Conservation (phyloP, 257 asterid genomes). For the Cordia subcordata region DNA sequence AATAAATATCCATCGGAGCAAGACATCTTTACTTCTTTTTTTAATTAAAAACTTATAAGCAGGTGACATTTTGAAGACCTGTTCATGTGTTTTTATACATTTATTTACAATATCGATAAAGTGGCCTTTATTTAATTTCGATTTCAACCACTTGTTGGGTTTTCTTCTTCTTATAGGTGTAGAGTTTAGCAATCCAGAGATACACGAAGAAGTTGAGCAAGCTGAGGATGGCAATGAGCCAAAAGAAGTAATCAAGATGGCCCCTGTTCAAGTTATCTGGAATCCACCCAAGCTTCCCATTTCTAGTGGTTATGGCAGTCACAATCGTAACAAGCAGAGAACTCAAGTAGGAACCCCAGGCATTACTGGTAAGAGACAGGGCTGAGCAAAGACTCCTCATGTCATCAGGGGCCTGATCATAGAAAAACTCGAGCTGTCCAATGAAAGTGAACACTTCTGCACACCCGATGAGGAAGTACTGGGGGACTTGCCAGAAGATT, state of each 20-base stretch:
- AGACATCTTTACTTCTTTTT: too few species aligned
- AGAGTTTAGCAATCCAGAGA: conserved; percentile 34
- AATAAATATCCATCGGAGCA: too few species aligned
- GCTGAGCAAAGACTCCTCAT: conserved; percentile 86
- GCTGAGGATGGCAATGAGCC: conserved; percentile 63
- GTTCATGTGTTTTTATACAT: too few species aligned
- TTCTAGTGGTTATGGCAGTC: conserved; percentile 34
- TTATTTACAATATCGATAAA: too few species aligned
- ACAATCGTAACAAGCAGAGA: conserved; percentile 57
- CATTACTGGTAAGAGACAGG: conserved; percentile 55
- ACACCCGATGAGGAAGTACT: conserved; percentile 70
- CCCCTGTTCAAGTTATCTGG: conserved; percentile 76
- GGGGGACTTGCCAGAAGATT: conserved; percentile 90
- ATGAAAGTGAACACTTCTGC: conserved; percentile 81
- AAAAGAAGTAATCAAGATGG: conserved; percentile 73
- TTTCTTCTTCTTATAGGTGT: conserved; percentile 61
- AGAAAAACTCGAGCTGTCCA: conserved; percentile 78
- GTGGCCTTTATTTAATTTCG: too few species aligned
- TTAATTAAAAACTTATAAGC: too few species aligned
- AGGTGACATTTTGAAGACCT: too few species aligned
- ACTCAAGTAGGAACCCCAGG: conserved; percentile 67
- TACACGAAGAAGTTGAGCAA: conserved; percentile 49
- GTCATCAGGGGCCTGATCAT: conserved; percentile 87
- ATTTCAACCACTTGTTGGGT: background rate
- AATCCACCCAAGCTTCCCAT: conserved; percentile 68